These are phyloP conservation scores for Coniella lustricola DNA, from an alignment of 2,329 filamentous ascomycete genomes.

Conservation along the genomic window DNA sequence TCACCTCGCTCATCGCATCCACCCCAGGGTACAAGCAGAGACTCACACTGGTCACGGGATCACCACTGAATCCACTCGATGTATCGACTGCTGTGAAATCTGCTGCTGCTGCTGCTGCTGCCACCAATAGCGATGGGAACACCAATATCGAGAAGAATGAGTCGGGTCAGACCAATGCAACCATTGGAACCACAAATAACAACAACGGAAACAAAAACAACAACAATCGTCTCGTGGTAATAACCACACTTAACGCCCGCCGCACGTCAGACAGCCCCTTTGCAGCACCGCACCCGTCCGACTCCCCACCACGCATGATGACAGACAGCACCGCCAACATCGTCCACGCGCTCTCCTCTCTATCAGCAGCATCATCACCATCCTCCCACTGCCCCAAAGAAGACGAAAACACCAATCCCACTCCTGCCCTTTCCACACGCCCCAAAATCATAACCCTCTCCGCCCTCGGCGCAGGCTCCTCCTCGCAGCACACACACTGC, in stretches of 20 bases:
- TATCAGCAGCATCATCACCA: neutral
- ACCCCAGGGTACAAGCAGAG: slow-evolving; percentile 6
- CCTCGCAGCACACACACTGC: slow-evolving; percentile 33
- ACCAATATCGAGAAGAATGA: too few species aligned
- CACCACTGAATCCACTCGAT: slow-evolving; percentile 29
- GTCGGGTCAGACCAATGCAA: too few species aligned
- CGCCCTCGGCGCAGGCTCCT: slow-evolving; percentile 41
- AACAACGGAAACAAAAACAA: neutral
- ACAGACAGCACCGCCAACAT: slow-evolving; percentile 21
- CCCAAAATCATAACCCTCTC: slow-evolving; percentile 42
- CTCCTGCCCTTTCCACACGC: too few species aligned
- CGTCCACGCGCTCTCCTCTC: neutral
- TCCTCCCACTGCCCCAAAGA: too few species aligned
- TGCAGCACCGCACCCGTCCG: slow-evolving; percentile 21
- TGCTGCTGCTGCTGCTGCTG: slow-evolving; percentile 16
- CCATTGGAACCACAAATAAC: slow-evolving; percentile 11
- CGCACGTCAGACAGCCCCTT: slow-evolving; percentile 35
- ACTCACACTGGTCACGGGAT: slow-evolving; percentile 28
- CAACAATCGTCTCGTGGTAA: slow-evolving; percentile 20
- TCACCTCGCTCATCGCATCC: slow-evolving; percentile 19
- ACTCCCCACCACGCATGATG: slow-evolving; percentile 32
- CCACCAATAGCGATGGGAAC: too few species aligned
- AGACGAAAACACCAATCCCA: neutral
- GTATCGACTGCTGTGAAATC: slow-evolving; percentile 18
- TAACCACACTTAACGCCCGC: slow-evolving; percentile 33